Percentiles rank a stretch among this genome's conserved stretches.
These are phyloP conservation scores for Acacia concinna DNA, from an alignment of 331 rosid genomes.

Conservation along the genomic window DNA sequence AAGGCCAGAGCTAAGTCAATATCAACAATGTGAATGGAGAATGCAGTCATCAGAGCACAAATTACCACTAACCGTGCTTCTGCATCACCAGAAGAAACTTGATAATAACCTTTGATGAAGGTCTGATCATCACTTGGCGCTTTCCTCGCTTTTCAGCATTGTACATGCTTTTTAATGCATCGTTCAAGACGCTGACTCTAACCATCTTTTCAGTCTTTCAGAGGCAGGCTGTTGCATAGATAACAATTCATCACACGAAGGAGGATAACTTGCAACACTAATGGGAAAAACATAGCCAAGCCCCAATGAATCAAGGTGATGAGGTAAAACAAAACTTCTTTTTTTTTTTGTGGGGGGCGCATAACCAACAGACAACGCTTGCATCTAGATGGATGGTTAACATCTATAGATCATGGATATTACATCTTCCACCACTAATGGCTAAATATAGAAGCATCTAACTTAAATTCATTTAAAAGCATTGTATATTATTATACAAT, in stretches of 20 bases:
- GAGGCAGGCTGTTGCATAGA: slow-evolving; percentile 1
- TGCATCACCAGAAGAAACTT: slow-evolving; percentile 40
- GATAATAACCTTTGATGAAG: slow-evolving; percentile 36
- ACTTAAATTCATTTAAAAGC: neutral
- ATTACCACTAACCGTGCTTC: slow-evolving; percentile 32
- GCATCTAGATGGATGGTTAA: neutral
- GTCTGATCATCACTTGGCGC: slow-evolving; percentile 39
- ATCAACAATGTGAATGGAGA: neutral
- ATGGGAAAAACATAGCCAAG: neutral
- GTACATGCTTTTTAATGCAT: slow-evolving; percentile 39
- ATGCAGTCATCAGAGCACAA: neutral
- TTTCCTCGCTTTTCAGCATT: slow-evolving; percentile 39
- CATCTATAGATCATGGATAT: neutral
- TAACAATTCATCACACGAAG: neutral
- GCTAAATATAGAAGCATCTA: neutral
- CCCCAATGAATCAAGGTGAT: neutral
- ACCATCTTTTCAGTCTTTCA: slow-evolving; percentile 22
- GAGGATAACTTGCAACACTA: neutral
- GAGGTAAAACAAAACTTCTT: neutral
- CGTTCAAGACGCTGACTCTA: slow-evolving; percentile 34
- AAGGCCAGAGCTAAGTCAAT: neutral
- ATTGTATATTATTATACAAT: neutral
- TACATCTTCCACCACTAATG: neutral
- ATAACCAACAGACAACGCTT: neutral
- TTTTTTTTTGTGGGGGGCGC: neutral